Conservation (phyloP, 1,284 basidiomycete genomes). For the Testicularia cyperi region DNA sequence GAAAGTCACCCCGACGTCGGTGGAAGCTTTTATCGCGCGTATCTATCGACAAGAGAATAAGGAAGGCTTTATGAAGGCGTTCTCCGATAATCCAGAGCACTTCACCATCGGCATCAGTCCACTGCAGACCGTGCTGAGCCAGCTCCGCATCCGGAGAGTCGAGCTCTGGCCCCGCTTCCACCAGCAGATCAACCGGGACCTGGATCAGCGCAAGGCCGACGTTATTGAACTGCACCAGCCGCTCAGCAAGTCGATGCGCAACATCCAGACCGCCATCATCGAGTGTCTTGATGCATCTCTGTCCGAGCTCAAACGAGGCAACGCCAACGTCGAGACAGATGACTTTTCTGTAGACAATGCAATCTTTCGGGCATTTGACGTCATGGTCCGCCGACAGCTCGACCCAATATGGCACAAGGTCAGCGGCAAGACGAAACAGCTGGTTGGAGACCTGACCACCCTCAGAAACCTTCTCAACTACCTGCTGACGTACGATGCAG, state of each 20-base stretch:
- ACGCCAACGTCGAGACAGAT: slow-evolving; percentile 86
- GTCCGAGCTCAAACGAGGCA: slow-evolving; percentile 84
- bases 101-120: slow-evolving; percentile 90
- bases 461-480: slow-evolving; percentile 81
- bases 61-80: slow-evolving; percentile 90
- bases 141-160: slow-evolving; percentile 81
- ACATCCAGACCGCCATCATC: slow-evolving; percentile 88
- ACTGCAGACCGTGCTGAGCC: slow-evolving; percentile 86
- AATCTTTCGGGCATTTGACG: slow-evolving; percentile 91
- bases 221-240: slow-evolving; percentile 88
- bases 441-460: slow-evolving; percentile 83
- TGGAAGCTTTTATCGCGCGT: slow-evolving; percentile 55
- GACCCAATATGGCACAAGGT: slow-evolving; percentile 97
- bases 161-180: slow-evolving; percentile 90
- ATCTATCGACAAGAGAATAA: slow-evolving; percentile 53
- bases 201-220: slow-evolving; percentile 69
- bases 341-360: slow-evolving; percentile 90
- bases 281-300: slow-evolving; percentile 93
- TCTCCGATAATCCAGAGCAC: slow-evolving; percentile 91
- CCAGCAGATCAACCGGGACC: slow-evolving; percentile 41
- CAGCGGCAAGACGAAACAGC: slow-evolving; percentile 83
- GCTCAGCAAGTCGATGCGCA: slow-evolving; percentile 80
- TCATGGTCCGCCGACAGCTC: slow-evolving; percentile 81
- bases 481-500: slow-evolving; percentile 84
- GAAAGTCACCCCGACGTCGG: slow-evolving; percentile 70